These are phyloP conservation scores for Nevesoporus exiguus DNA, from an alignment of 768 basidiomycete genomes.

Conservation along the genomic window DNA sequence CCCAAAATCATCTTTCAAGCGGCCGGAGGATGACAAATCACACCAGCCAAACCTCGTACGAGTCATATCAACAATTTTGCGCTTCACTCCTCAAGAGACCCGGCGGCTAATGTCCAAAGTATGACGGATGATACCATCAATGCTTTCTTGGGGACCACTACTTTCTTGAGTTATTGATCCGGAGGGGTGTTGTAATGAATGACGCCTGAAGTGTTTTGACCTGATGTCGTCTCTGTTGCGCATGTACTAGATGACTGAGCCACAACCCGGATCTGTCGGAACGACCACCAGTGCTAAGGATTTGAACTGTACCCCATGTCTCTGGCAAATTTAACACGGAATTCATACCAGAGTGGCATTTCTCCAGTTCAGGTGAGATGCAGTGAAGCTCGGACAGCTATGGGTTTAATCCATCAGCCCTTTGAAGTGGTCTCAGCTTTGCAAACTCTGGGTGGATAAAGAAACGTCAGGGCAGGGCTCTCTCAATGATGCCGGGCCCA, in stretches of 20 bases:
- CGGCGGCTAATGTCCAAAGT: conserved; percentile 87
- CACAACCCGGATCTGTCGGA: not conserved
- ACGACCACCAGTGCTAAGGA: not conserved
- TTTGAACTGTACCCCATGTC: conserved; percentile 45
- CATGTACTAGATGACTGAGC: not conserved
- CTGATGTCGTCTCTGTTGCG: not conserved
- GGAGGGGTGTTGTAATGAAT: not conserved
- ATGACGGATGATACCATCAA: conserved; percentile 27
- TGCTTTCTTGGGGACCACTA: not conserved
- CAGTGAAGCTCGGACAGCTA: not conserved
- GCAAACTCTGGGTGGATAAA: conserved; percentile 58
- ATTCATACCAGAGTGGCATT: conserved; percentile 70
- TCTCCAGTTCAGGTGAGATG: conserved; percentile 56
- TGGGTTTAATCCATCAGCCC: not conserved
- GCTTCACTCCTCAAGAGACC: conserved; percentile 94
- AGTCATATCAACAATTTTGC: conserved; percentile 88
- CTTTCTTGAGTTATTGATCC: not conserved
- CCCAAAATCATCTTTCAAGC: not conserved
- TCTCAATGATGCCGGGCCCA: conserved; percentile 43
- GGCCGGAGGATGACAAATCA: conserved; percentile 5
- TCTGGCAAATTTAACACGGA: conserved; percentile 63
- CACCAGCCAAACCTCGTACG: conserved; percentile 81
- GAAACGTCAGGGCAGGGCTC: conserved; percentile 37
- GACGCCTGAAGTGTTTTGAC: not conserved
- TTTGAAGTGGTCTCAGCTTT: conserved; percentile 65